Base-by-base conservation (phyloP, 2,329 filamentous ascomycete genomes). In the Fusarium lateritium region DNA sequence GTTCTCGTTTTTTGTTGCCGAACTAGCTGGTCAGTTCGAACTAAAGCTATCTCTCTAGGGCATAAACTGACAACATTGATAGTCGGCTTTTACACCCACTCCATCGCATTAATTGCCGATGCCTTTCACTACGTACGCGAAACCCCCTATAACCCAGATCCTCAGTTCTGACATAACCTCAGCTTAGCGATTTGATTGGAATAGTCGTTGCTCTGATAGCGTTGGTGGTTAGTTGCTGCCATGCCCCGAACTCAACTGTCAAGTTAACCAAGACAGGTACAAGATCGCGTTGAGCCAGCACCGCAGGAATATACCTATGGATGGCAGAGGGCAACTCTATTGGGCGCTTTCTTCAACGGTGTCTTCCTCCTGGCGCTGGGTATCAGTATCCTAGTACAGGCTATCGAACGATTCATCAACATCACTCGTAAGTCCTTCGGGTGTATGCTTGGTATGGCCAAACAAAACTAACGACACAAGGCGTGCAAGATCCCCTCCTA, bases 261-360 rank as follows among this genome's bases (percentile, higher is more conserved):
- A 7, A 17, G 59, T 63, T 43, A 62, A 54, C 39, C 22, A 15
- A 39, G 7, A 11, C 44, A 90, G 89, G 78, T 90, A 59, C 84
- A 89, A 21, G 85, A 91, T 67, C 80, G 83, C 42, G 80, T 82
- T 44, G 79, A 67, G 21, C 69, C 85, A 7, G 86, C 86, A 2
- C 90, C 90, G 1, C 82, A 86, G 44, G 52, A 71, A 24, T 76
- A 73, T 31, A 80, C 91, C 0, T 94, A 92, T 70, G 92, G 92
- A n/a, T 94, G 91, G 91, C 89, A 92, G 58, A 85, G 92, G 33
- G 91, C 91, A 17, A 86, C 88, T n/a, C 77, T 94, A 2, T 82
- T 94, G 0, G 92, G 92, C 7, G 91, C 91, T 22, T 94, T 94
- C 78, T 94, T 94, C 84, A 94, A 94, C 73, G 92, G 92, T 15